These are phyloP conservation scores for Ziziphus jujuba DNA, from an alignment of 306 rosid genomes.

Conservation along the genomic window DNA sequence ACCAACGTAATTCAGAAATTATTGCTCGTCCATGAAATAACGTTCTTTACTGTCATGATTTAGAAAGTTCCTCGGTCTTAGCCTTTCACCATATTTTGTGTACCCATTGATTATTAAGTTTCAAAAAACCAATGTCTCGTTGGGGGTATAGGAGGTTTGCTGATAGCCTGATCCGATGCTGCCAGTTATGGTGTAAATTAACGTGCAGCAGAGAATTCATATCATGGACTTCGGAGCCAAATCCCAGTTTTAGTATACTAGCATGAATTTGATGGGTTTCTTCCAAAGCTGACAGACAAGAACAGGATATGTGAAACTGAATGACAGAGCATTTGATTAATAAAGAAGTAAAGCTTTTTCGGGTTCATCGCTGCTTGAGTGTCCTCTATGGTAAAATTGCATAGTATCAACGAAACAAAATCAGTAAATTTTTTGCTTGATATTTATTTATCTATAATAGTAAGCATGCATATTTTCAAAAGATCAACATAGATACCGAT, in stretches of 20 bases:
- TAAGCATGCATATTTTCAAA: no score
- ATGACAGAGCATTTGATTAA: constrained; percentile 47
- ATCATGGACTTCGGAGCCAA: constrained; percentile 51
- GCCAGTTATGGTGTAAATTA: constrained; percentile 47
- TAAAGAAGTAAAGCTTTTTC: constrained; percentile 54
- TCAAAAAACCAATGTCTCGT: constrained; percentile 54
- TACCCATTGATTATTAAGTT: constrained; percentile 32
- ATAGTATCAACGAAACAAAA: no score
- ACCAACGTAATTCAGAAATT: constrained; percentile 31
- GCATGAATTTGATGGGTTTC: constrained; percentile 58
- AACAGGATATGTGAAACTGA: constrained; percentile 59
- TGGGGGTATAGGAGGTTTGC: constrained; percentile 42
- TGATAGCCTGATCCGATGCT: constrained; percentile 31
- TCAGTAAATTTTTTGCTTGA: no score
- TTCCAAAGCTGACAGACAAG: constrained; percentile 42
- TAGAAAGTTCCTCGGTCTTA: constrained; percentile 10
- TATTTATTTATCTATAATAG: no score
- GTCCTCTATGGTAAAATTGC: constrained; percentile 50
- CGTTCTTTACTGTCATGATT: constrained; percentile 19
- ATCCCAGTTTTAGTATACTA: constrained; percentile 54
- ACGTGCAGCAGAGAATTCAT: constrained; percentile 55
- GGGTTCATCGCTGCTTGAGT: constrained; percentile 47
- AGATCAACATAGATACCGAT: no score
- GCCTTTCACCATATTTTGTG: constrained; percentile 26
- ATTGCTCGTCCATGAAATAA: constrained; percentile 37